A percentile compares a stretch with the other conserved stretches of the same genome.
These are phyloP conservation scores for Agastache rugosa DNA, from an alignment of 257 asterid genomes.

Conservation along the genomic window DNA sequence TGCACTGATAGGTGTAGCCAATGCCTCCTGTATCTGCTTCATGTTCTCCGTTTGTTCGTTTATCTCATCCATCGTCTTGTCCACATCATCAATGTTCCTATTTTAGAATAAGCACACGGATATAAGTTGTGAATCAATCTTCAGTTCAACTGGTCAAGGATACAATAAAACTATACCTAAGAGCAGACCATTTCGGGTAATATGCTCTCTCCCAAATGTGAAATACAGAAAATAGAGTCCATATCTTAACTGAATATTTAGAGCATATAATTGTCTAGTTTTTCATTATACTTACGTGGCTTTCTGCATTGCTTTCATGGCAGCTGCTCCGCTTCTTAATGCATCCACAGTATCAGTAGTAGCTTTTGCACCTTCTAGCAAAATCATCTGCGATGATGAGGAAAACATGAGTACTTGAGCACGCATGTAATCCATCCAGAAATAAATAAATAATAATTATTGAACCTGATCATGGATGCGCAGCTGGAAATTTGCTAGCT, in stretches of 20 bases:
- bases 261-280: neutral
- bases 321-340: constrained; percentile 72
- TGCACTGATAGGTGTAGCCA: constrained; percentile 73
- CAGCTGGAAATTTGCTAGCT: constrained; percentile 75
- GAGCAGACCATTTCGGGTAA: neutral
- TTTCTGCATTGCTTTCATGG: constrained; percentile 79
- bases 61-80: constrained; percentile 95
- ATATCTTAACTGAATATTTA: neutral
- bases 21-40: constrained; percentile 85
- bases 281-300: constrained; percentile 59
- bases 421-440: neutral
- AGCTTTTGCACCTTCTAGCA: constrained; percentile 79
- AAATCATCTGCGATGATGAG: constrained; percentile 57
- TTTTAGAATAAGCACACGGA: neutral
- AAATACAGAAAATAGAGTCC: neutral
- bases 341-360: constrained; percentile 77
- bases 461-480: constrained; percentile 91
- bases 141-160: neutral
- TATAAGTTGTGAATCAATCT: no score
- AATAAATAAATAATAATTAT: neutral
- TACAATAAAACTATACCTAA: neutral
- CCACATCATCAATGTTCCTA: constrained; percentile 88
- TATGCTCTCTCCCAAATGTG: neutral
- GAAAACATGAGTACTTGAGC: constrained; percentile 15
- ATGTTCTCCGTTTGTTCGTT: constrained; percentile 89